Evolutionary conservation across 192 early-diverging fungal genomes (phyloP).

Genomic region (Linnemannia zychae): DNA sequence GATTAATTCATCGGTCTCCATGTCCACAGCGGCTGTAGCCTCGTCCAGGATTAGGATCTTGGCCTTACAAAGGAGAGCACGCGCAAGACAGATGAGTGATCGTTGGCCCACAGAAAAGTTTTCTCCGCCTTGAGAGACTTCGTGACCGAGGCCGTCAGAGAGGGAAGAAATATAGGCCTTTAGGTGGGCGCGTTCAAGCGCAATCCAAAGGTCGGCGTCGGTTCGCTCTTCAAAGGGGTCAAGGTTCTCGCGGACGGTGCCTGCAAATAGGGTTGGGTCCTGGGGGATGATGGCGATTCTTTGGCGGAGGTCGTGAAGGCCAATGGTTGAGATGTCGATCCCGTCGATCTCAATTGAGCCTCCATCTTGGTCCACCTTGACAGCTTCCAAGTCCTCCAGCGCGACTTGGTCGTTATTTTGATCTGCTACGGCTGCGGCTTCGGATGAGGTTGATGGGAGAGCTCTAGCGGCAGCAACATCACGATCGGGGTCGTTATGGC

Average conservation of each 20-base stretch:
- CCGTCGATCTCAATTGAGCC: slow-evolving; percentile 82
- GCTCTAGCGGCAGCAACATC: too few species aligned
- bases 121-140: slow-evolving; percentile 79
- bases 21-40: slow-evolving; percentile 76
- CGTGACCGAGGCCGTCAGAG: slow-evolving; percentile 73
- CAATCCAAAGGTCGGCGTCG: slow-evolving; percentile 75
- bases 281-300: slow-evolving; percentile 83
- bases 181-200: slow-evolving; percentile 75
- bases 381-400: background rate
- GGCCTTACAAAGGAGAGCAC: slow-evolving; percentile 73
- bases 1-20: slow-evolving; percentile 86
- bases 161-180: slow-evolving; percentile 71
- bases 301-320: slow-evolving; percentile 75
- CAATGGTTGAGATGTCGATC: slow-evolving; percentile 79
- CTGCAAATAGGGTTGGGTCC: slow-evolving; percentile 77
- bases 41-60: slow-evolving; percentile 61
- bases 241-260: slow-evolving; percentile 68
- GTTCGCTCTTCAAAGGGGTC: slow-evolving; percentile 65
- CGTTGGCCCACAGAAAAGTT: slow-evolving; percentile 89
- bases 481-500: background rate
- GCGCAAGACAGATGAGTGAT: slow-evolving; percentile 76
- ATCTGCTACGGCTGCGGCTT: background rate
- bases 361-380: slow-evolving; percentile 10
- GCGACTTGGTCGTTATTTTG: background rate
- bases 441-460: too few species aligned